Base-by-base conservation (phyloP, 192 early-diverging fungal species). In the Phycomyces blakesleeanus region DNA sequence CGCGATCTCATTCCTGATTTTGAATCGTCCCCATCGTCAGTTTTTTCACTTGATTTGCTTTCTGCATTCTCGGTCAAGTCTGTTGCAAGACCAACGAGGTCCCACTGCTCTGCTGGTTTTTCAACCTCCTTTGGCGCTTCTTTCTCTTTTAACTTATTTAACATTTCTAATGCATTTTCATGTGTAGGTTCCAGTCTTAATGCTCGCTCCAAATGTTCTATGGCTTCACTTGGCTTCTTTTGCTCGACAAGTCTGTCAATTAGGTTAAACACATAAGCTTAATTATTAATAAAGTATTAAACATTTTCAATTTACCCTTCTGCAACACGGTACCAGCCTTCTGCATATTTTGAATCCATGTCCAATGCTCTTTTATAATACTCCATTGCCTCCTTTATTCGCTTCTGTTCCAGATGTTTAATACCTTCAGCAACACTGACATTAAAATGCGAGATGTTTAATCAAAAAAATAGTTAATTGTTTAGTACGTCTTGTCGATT, bases 211-310 rank as follows among this genome's bases (percentile, higher is more conserved):
- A 93, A 78, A 27, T 85, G 76, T 39, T 59, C 42, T 14, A 57
- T 74, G 0, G 89, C 81, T 21, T 88, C 87, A 3, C 75, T 76
- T 21, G 55, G 72, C 16, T 79, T 74, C 12, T 76, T 61, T 49
- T 64, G 57, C 41, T 66, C 61, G n/a, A 66, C 40, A 25, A 69
- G 63, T 3, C 67, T 69, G 69, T 20, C 20, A 4, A 34, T 21
- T 40, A 16, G 0, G 49, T n/a, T n/a, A n/a, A 39, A 40, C 5
- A 10, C n/a, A 40, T 40, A 27, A 41, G 22, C n/a, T n/a, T n/a
- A n/a, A n/a, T n/a, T n/a, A n/a, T 12, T n/a, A 62, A 34, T 44
- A 53, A 8, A 59, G 27, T 1, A 1, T 26, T 14, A 11, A 26
- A 18, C 6, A 27, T 8, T 50, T 22, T 47, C 27, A 50, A 37